Percentiles rank a stretch among this genome's conserved stretches.
Evolutionary conservation across 768 basidiomycete species (phyloP).

Genomic region (Boletus pseudopeckii): DNA sequence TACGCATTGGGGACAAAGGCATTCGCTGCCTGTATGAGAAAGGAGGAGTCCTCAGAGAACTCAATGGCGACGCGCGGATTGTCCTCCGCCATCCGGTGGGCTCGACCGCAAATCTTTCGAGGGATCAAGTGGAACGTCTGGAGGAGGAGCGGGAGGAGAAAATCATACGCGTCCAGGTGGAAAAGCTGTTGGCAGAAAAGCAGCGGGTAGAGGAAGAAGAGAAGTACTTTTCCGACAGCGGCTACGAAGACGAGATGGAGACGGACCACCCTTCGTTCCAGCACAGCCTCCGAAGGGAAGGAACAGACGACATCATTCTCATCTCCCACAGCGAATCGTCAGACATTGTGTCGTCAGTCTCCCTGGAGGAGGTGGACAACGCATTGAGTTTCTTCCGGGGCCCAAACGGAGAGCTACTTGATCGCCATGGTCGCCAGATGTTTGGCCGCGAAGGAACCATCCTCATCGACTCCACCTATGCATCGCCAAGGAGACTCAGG

Average conservation of each 20-base stretch:
- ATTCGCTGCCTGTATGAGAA: constrained; percentile 21
- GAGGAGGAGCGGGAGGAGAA: constrained; percentile 9
- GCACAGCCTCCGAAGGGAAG: constrained; percentile 5
- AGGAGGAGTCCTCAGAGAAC: constrained; percentile 7
- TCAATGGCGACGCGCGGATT: constrained; percentile 15
- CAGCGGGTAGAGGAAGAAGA: constrained; percentile 5
- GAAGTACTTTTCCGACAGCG: not conserved
- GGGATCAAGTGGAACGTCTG: constrained; percentile 22
- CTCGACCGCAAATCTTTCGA: constrained; percentile 22
- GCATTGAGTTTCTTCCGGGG: constrained; percentile 9
- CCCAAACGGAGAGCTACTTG: constrained; percentile 19
- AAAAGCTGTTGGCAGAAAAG: constrained; percentile 14
- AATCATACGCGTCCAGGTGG: constrained; percentile 9
- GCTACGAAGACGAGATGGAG: constrained; percentile 21
- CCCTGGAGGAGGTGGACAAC: not conserved
- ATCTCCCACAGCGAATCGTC: constrained; percentile 3
- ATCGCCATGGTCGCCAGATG: constrained; percentile 16
- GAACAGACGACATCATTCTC: constrained; percentile 6
- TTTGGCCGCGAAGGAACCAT: constrained; percentile 24
- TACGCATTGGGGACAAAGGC: constrained; percentile 29
- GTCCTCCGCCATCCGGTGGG: constrained; percentile 23
- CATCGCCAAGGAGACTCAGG: not conserved
- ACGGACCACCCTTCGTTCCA: not conserved
- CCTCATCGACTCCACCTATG: constrained; percentile 7
- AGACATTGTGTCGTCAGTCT: not conserved